Evolutionary conservation across 352 stramenopile genomes (phyloP), one percentile per base, ranked within the genome.

Genomic region (Pythium plurisporium): DNA sequence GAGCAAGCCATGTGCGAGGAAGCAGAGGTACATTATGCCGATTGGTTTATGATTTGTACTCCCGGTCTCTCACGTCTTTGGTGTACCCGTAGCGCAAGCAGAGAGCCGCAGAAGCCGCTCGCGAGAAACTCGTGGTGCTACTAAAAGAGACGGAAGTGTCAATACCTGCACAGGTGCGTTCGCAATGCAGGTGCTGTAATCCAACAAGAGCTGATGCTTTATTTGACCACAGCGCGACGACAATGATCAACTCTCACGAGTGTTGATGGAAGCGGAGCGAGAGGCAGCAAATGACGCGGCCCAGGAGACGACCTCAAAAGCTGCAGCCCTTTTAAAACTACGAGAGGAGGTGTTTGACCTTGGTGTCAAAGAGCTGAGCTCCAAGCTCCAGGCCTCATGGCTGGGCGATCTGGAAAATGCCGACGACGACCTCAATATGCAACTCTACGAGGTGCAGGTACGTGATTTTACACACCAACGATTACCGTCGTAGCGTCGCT

Each of bases 321-420:
- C 64, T 14, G 40, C 10, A 61, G 1, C 48, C 68, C 10, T 72
- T 29, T 62, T 51, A 59, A 26, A 53, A 34, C 59, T 87, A 1
- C 74, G 73, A 5, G 50, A 65, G 7, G 72, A 87, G 12, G 36
- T 87, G 6, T 83, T 87, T 44, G 65, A 82, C n/a, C 38, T 87
- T 6, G 70, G 76, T 17, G 73, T 85, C 10, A 76, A 76, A 23
- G 68, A 83, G 34, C 65, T 71, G 10, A 72, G 72, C 55, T 68
- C 71, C 0, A 36, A 46, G 20, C 60, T 74, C 43, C 57, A 69
- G 17, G 42, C 48, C 7, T 55, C 64, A 1, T 46, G 76, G 30
- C 36, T 87, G 19, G 37, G 64, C 20, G 74, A 82, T 15, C 58
- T 85, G 2, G 59, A 77, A 26, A 61, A 55, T 0, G 60, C 55